These are phyloP conservation scores for Nemania abortiva DNA, from an alignment of 2,329 filamentous ascomycete species.

Conservation along the genomic window DNA sequence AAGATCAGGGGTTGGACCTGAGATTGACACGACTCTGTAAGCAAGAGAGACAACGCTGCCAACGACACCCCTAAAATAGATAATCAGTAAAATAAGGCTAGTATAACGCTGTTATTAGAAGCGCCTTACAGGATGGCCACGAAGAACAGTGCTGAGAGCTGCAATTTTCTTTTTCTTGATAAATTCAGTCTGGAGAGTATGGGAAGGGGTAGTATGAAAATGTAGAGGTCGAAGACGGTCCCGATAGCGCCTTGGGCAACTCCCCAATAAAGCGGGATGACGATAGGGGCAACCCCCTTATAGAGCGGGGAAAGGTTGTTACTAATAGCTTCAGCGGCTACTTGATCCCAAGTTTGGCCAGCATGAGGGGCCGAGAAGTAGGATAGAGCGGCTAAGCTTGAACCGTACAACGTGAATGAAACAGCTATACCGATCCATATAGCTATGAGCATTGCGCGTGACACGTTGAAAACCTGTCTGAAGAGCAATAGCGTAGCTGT, in stretches of 20 bases:
- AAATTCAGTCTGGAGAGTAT: conserved; percentile 3
- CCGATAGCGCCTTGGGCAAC: conserved; percentile 3
- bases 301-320: conserved; percentile 2
- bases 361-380: conserved; percentile 9
- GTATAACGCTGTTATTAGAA: neutral
- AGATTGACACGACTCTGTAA: conserved; percentile 1
- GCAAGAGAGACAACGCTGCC: conserved; percentile 7
- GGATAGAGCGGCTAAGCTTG: conserved; percentile 5
- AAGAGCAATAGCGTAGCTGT: conserved; percentile 3
- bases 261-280: conserved; percentile 5
- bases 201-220: conserved; percentile 3
- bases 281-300: neutral
- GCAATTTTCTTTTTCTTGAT: conserved; percentile 2
- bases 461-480: conserved; percentile 4
- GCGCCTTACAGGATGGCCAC: neutral
- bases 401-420: conserved; percentile 3
- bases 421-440: conserved; percentile 8
- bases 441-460: conserved; percentile 5
- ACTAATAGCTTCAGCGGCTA: neutral
- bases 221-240: conserved; percentile 9
- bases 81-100: neutral
- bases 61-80: conserved; percentile 5
- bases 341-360: conserved; percentile 7
- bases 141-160: conserved; percentile 2
- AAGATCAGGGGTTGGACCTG: neutral